Evolutionary conservation across 1,284 basidiomycete genomes (phyloP).

Genomic region (Testicularia cyperi): DNA sequence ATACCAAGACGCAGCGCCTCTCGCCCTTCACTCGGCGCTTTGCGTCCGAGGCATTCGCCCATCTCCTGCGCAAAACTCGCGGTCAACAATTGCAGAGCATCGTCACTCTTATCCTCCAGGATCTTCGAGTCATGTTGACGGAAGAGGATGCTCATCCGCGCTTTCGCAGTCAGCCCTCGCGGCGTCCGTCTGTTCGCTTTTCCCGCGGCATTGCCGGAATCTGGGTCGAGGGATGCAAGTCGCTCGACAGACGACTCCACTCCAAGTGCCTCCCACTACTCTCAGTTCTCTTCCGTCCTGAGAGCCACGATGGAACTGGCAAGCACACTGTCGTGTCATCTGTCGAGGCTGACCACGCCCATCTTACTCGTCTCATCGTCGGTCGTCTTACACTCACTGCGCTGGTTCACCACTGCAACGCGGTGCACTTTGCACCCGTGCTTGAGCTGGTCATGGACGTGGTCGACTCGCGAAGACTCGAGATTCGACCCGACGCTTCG

Average conservation of each 20-base stretch:
- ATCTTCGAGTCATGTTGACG: constrained; percentile 35
- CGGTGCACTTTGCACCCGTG: constrained; percentile 34
- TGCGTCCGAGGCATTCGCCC: constrained; percentile 55
- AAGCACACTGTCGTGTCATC: too few species aligned
- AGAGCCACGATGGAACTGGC: not conserved
- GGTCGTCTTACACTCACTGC: constrained; percentile 47
- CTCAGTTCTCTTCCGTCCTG: constrained; percentile 21
- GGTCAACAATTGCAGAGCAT: constrained; percentile 38
- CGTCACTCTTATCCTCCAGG: constrained; percentile 36
- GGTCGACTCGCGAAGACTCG: constrained; percentile 11
- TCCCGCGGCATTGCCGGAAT: constrained; percentile 52
- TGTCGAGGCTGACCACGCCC: constrained; percentile 16
- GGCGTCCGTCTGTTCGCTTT: constrained; percentile 31
- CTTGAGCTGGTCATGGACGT: constrained; percentile 35
- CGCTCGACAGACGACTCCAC: constrained; percentile 47
- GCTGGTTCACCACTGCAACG: constrained; percentile 50
- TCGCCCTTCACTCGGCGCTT: constrained; percentile 54
- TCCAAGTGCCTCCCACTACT: constrained; percentile 33
- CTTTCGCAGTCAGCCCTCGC: constrained; percentile 12
- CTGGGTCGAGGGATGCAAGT: constrained; percentile 55
- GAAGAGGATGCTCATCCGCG: constrained; percentile 24
- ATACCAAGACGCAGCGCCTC: constrained; percentile 27
- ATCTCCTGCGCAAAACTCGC: constrained; percentile 54
- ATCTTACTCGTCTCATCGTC: constrained; percentile 29
- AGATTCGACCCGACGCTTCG: too few species aligned